Base-by-base conservation (phyloP, 2,329 filamentous ascomycete genomes). In the Dothistroma pini region DNA sequence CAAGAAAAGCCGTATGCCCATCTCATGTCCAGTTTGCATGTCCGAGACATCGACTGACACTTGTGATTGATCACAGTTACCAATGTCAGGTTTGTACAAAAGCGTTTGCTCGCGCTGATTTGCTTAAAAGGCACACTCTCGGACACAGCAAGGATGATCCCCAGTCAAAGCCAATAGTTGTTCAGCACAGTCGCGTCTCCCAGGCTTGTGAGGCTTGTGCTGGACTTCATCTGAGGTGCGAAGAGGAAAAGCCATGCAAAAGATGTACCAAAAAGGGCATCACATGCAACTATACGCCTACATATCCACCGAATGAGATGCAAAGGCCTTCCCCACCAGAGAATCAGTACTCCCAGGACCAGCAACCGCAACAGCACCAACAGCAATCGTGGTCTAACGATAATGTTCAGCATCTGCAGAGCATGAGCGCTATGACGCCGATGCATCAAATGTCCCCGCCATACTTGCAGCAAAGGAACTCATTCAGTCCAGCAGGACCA, bases 201-300 rank as follows among this genome's bases (percentile, higher is more conserved):
- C 80, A 83, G 68, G 81, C 81, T 0, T 84, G 81, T 62, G 80
- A 80, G 60, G 75, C 79, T 5, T 83, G 81, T 63, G 81, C 81
- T 22, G 75, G 77, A 22, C 77, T 80, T 2, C 81, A 84, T 66
- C 72, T 84, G 21, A 80, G 81, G 66, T 84, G 81, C 63, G 80
- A 83, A 62, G 81, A 84, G 63, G 75, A 79, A 51, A 83, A 83
- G 70, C 81, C 81, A 8, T 84, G 81, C 67, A 79, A 75, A 63
- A 74, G 81, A 51, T 84, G 81, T 69, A 76, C 72, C 47, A 80
- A 80, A 66, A 81, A 80, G 64, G 76, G 76, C 64, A 76, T 83
- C 21, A 65, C 70, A 6, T 84, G 81, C 59, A 73, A 74, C 59
- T 74, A 70, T 57, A 70, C 70, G 9, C 34, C 68, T 12, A 67